A percentile compares a stretch with the other conserved stretches of the same genome.
phyloP scores from a whole-genome alignment of 1,139 yeast species.

The Lodderomyces parapsilosis region DNA sequence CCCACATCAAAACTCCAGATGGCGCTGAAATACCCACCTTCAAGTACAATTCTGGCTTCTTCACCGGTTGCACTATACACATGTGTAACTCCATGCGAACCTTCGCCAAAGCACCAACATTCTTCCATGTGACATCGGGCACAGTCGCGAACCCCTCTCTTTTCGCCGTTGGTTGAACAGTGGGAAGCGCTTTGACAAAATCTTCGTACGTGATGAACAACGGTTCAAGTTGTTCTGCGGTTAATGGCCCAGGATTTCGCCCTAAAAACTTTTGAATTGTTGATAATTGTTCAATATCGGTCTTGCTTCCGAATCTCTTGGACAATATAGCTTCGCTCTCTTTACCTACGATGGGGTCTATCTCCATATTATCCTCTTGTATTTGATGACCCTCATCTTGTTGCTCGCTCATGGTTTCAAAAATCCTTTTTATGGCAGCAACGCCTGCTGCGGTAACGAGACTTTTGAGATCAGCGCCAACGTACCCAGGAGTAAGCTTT shows the following conservation, averaged over 20 bases:
- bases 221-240: conserved; percentile 70
- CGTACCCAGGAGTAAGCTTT: conserved; percentile 95
- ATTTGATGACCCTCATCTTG: conserved; percentile 22
- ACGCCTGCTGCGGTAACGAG: conserved; percentile 95
- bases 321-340: conserved; percentile 11
- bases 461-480: conserved; percentile 95
- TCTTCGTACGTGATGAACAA: conserved; percentile 76
- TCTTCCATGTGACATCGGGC: conserved; percentile 95
- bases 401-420: conserved; percentile 47
- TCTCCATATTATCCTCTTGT: conserved; percentile 38
- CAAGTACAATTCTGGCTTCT: conserved; percentile 84
- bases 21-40: conserved; percentile 96
- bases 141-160: conserved; percentile 99
- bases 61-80: conserved; percentile 97
- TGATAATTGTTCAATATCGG: conserved; percentile 48
- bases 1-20: conserved; percentile 97
- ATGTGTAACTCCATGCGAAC: conserved; percentile 89
- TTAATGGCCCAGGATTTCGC: conserved; percentile 77
- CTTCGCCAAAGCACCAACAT: conserved; percentile 83
- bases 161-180: conserved; percentile 95
- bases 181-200: conserved; percentile 81
- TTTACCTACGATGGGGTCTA: conserved; percentile 25
- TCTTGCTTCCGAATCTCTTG: conserved; percentile 26
- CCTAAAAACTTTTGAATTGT: conserved; percentile 71
- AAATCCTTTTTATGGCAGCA: conserved; percentile 88